phyloP scores from a whole-genome alignment of 2,329 filamentous ascomycete genomes.

The Phialocephala subalpina region DNA sequence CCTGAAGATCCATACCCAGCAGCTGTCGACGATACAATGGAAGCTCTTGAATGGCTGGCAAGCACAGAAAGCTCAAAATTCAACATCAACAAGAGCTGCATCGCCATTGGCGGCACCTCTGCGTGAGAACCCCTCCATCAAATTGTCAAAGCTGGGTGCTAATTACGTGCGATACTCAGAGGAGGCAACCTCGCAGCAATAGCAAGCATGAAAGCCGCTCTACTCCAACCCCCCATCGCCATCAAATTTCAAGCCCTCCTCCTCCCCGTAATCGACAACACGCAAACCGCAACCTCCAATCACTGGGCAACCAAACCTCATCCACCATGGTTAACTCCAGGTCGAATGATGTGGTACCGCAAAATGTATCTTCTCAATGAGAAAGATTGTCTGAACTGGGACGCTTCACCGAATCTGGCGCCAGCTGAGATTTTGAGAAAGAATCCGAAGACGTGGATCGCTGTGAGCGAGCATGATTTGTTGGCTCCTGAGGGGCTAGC shows the following conservation, averaged over 20 bases:
- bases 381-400: slow-evolving; percentile 53
- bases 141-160: neutral
- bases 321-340: slow-evolving; percentile 58
- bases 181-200: slow-evolving; percentile 58
- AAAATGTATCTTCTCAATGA: slow-evolving; percentile 59
- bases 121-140: slow-evolving; percentile 37
- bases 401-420: slow-evolving; percentile 58
- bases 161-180: slow-evolving; percentile 17
- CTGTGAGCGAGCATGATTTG: slow-evolving; percentile 61
- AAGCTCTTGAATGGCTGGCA: slow-evolving; percentile 55
- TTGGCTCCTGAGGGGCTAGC: slow-evolving; percentile 58
- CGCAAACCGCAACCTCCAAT: slow-evolving; percentile 53
- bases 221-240: slow-evolving; percentile 32
- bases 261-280: slow-evolving; percentile 65
- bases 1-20: slow-evolving; percentile 63
- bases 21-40: slow-evolving; percentile 62
- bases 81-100: slow-evolving; percentile 50
- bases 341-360: slow-evolving; percentile 66
- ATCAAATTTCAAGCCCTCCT: slow-evolving; percentile 55
- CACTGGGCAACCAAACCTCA: slow-evolving; percentile 59
- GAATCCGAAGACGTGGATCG: slow-evolving; percentile 57
- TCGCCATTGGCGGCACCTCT: slow-evolving; percentile 56
- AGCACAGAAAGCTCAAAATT: slow-evolving; percentile 31
- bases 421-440: slow-evolving; percentile 55
- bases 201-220: slow-evolving; percentile 55